These are phyloP conservation scores for Blastocrithidia nonstop DNA, from an alignment of 208 protist genomes.

Conservation along the genomic window DNA sequence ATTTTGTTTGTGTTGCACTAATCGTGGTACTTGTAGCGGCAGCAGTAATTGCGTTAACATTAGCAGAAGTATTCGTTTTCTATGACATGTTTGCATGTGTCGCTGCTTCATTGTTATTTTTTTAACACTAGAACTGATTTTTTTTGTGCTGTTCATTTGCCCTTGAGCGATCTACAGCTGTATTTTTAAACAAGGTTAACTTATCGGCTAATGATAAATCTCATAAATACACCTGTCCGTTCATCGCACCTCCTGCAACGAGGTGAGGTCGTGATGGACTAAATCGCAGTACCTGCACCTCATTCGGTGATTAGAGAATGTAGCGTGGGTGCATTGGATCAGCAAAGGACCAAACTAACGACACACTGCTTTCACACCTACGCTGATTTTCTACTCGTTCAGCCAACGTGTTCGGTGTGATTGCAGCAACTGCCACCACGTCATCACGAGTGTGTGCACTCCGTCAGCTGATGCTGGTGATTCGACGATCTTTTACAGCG, in stretches of 20 bases:
- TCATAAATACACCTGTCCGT: slow-evolving; percentile 85
- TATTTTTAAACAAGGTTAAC: no score
- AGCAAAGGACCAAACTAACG: slow-evolving; percentile 79
- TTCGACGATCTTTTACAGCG: slow-evolving; percentile 52
- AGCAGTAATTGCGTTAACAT: no score
- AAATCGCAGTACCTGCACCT: slow-evolving; percentile 83
- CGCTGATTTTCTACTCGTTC: slow-evolving; percentile 61
- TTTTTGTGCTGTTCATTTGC: no score
- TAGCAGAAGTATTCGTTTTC: no score
- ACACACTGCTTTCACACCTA: slow-evolving; percentile 50
- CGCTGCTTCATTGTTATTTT: no score
- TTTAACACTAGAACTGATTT: no score
- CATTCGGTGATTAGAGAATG: slow-evolving; percentile 71
- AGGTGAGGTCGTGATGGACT: slow-evolving; percentile 66
- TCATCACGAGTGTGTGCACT: slow-evolving; percentile 46
- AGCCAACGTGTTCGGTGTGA: slow-evolving; percentile 32
- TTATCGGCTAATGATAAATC: slow-evolving; percentile 58
- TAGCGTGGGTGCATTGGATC: slow-evolving; percentile 85
- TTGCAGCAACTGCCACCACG: slow-evolving; percentile 65
- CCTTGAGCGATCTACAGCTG: no score
- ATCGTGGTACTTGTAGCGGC: no score
- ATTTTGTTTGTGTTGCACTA: no score
- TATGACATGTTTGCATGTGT: no score
- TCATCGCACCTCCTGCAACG: slow-evolving; percentile 72
- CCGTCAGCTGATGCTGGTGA: slow-evolving; percentile 70